phyloP scores from a whole-genome alignment of 2,329 filamentous ascomycete species.

The Cordyceps cicadae region DNA sequence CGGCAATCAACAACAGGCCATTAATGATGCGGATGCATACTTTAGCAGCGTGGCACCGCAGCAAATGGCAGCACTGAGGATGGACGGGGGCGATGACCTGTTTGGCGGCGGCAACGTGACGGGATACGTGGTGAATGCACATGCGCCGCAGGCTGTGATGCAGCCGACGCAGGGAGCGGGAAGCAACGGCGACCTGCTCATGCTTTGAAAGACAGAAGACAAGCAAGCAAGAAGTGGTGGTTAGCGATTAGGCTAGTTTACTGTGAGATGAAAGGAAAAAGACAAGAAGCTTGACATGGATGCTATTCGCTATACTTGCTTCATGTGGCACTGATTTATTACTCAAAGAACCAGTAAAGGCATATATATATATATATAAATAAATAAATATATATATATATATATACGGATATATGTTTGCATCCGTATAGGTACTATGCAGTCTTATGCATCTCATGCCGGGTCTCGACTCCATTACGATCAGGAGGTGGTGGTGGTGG shows the following conservation, averaged over 20 bases:
- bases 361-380: too few species aligned
- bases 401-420: neutral
- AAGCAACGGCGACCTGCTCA: conserved; percentile 63
- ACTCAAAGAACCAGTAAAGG: neutral
- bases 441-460: neutral
- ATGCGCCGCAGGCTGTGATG: conserved; percentile 67
- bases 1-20: conserved; percentile 58
- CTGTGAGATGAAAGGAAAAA: neutral
- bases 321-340: neutral
- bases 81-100: conserved; percentile 53
- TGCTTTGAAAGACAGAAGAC: conserved; percentile 39
- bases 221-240: neutral
- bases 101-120: conserved; percentile 51
- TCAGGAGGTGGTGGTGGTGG: neutral
- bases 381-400: too few species aligned
- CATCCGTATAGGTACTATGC: neutral
- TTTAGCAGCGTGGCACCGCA: conserved; percentile 70
- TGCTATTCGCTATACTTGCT: neutral
- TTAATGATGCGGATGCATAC: conserved; percentile 81
- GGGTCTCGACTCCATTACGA: neutral
- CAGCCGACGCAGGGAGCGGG: conserved; percentile 57
- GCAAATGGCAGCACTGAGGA: conserved; percentile 64
- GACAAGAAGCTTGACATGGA: neutral
- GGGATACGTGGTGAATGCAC: conserved; percentile 72
- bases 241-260: neutral